A percentile compares a stretch with the other conserved stretches of the same genome.
Evolutionary conservation across 768 basidiomycete species (phyloP).

Genomic region (Serendipita indica): DNA sequence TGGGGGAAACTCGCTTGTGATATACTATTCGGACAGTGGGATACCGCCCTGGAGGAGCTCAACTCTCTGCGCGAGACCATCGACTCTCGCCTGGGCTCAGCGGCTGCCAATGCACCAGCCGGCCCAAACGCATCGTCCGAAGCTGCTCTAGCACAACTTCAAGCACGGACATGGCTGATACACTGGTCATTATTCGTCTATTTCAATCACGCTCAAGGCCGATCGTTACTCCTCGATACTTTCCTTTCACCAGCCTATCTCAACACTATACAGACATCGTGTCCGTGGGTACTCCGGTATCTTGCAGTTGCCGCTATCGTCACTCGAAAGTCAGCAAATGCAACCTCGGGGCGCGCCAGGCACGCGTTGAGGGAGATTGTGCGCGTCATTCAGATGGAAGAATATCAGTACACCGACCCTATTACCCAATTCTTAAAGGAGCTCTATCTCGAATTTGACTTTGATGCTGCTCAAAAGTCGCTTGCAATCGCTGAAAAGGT

Average conservation of each 20-base stretch:
- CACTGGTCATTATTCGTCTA: conserved; percentile 99
- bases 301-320: conserved; percentile 86
- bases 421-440: conserved; percentile 87
- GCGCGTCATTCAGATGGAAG: conserved; percentile 86
- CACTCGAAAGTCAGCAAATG: conserved; percentile 48
- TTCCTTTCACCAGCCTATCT: conserved; percentile 95
- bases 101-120: conserved; percentile 22
- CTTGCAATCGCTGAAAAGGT: conserved; percentile 65
- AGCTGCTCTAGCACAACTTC: conserved; percentile 61
- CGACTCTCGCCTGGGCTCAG: conserved; percentile 54
- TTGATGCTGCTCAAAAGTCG: conserved; percentile 82
- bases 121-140: conserved; percentile 37
- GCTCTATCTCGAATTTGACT: conserved; percentile 91
- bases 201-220: conserved; percentile 89
- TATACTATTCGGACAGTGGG: conserved; percentile 90
- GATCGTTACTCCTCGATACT: conserved; percentile 83
- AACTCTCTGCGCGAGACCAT: conserved; percentile 88
- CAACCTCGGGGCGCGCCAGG: conserved; percentile 50
- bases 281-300: conserved; percentile 90
- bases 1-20: conserved; percentile 98
- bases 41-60: conserved; percentile 85
- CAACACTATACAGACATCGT: conserved; percentile 94
- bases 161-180: conserved; percentile 88
- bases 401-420: conserved; percentile 91
- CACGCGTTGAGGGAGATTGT: conserved; percentile 85